phyloP scores from a whole-genome alignment of 805 yeast genomes.

The Alloascoidea hylecoeti region DNA sequence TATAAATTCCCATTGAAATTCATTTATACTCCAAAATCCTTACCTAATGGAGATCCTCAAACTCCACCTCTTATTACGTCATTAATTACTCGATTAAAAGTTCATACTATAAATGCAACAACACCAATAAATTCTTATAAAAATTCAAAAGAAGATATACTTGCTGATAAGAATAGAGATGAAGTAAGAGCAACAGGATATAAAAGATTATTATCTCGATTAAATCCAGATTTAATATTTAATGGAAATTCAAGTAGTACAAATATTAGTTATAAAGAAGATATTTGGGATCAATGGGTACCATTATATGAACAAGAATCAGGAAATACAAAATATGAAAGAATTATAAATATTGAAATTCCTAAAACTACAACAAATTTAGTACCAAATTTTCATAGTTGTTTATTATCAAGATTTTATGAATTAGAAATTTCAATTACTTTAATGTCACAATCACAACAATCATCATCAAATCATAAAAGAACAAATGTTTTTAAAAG shows the following conservation, averaged over 20 bases:
- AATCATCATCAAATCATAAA: background rate
- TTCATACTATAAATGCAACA: background rate
- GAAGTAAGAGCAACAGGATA: background rate
- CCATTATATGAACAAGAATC: background rate
- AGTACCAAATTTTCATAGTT: background rate
- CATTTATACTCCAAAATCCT: background rate
- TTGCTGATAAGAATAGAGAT: background rate
- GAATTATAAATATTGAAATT: background rate
- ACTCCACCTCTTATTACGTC: background rate
- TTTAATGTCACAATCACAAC: background rate
- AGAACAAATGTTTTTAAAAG: background rate
- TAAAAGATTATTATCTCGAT: background rate
- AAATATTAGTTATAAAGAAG: background rate
- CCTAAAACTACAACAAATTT: background rate
- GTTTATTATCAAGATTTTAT: background rate
- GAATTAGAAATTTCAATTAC: background rate
- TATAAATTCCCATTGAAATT: background rate
- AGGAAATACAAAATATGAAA: background rate
- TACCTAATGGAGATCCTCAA: background rate
- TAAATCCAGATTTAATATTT: background rate
- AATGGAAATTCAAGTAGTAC: background rate
- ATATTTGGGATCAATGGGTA: background rate
- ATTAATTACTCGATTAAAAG: background rate
- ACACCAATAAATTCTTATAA: background rate
- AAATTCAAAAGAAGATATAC: background rate